Conservation (phyloP, 2,329 filamentous ascomycete species). For the Fusarium xylarioides region DNA sequence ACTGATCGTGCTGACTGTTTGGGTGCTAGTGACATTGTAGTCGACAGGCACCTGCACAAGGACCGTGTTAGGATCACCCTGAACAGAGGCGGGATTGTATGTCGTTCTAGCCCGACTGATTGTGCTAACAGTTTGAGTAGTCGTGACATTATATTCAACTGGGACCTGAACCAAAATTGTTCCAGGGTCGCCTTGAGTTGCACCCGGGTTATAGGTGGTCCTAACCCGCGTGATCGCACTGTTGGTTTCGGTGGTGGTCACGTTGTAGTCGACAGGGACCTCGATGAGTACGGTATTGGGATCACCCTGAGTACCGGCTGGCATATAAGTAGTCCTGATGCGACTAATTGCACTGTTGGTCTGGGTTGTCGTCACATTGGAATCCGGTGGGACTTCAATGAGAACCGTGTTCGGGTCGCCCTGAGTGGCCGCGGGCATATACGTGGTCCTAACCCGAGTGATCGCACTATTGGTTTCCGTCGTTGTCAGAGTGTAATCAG, state of each 20-base stretch:
- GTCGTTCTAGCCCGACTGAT: background rate
- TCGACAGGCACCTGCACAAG: constrained; percentile 4
- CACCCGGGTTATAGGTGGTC: constrained; percentile 4
- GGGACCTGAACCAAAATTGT: background rate
- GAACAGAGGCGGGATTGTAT: background rate
- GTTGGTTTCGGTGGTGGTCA: background rate
- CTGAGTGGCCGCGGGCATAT: background rate
- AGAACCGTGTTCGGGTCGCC: constrained; percentile 12
- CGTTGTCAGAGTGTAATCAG: constrained; percentile 3
- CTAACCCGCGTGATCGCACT: background rate
- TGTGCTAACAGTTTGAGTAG: background rate
- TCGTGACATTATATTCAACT: background rate
- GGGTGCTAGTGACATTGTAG: background rate
- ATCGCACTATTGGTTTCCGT: background rate
- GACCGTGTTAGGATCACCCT: constrained; percentile 15
- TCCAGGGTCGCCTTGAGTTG: background rate
- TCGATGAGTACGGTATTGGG: constrained; percentile 11
- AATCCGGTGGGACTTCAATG: background rate
- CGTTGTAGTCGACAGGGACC: background rate
- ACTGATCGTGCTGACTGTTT: background rate
- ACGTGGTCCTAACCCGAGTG: background rate
- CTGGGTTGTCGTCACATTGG: constrained; percentile 3
- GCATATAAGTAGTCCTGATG: background rate
- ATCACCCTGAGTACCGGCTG: constrained; percentile 7
- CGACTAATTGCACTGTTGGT: background rate